Evolutionary conservation across 352 stramenopile genomes (phyloP), one percentile per base, ranked within the genome.

Genomic region (Chrysophaeum taylorii): DNA sequence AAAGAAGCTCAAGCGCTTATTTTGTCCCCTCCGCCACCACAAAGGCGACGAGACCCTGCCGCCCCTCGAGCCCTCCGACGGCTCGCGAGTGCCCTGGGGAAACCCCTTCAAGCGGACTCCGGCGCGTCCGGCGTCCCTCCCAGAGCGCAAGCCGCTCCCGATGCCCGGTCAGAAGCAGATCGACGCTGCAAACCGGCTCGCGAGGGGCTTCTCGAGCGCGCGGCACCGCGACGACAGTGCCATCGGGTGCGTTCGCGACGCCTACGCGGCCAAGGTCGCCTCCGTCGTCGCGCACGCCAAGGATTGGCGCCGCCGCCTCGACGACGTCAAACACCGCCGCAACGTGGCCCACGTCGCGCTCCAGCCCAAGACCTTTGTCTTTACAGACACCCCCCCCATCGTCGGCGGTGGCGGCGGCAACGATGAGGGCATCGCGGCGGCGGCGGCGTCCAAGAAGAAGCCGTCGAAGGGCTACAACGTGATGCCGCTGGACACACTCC

Each of bases 161-260:
- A 43, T 69, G 73, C 27, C 29, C 54, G 48, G 66, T 27, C 15
- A 74, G 53, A 79, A 80, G 38, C 78, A 84, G 60, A 42, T 82
- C 33, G 75, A 75, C 31, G 77, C 71, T 61, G 74, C 76, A 29
- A 75, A 82, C 27, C 60, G 76, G 31, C 69, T 84, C 0, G 77
- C 68, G 41, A 64, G 41, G 39, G 78, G 78, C 0, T 66, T 66
- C 27, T 66, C 33, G 23, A 14, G 33, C 5, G 27, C 27, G n/a
- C 27, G 7, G 5, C 57, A 45, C 12, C 14, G 18, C 9, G 5
- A 27, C 18, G 9, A 12, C 12, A 27, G 12, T 5, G 45, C 9
- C 12, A 18, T 27, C 12, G 45, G 18, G 45, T 18, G 12, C 12
- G 5, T 27, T 25, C 9, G 5, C 45, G 45, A 57, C 45, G 45